Conservation (phyloP, 1,284 basidiomycete species). For the Cryptococcus depauperatus region DNA sequence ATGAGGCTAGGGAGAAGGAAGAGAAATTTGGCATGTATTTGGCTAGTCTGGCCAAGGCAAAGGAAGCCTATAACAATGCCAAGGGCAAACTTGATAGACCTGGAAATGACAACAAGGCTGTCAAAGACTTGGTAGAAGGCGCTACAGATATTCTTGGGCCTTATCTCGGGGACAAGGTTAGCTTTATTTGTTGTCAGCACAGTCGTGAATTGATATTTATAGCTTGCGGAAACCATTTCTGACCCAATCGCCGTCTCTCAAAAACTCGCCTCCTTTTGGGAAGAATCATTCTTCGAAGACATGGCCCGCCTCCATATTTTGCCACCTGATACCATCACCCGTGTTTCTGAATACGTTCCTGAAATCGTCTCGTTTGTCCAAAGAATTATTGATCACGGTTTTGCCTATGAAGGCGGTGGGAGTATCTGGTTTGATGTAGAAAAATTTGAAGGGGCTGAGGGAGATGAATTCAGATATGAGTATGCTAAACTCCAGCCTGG, state of each 20-base stretch:
- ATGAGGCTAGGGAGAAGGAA: slow-evolving; percentile 62
- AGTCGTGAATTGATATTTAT: slow-evolving; percentile 5
- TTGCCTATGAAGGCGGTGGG: slow-evolving; percentile 78
- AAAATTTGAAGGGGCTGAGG: slow-evolving; percentile 66
- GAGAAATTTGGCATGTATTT: slow-evolving; percentile 89
- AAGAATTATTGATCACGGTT: slow-evolving; percentile 78
- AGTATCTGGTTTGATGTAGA: slow-evolving; percentile 93
- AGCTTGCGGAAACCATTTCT: slow-evolving; percentile 72
- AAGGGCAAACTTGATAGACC: slow-evolving; percentile 40
- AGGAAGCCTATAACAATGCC: slow-evolving; percentile 31
- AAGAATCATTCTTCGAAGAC: slow-evolving; percentile 80
- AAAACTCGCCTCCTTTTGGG: slow-evolving; percentile 80
- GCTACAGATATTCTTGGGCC: slow-evolving; percentile 67
- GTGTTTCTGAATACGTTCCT: slow-evolving; percentile 94
- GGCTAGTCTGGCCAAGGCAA: slow-evolving; percentile 56
- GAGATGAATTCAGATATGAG: slow-evolving; percentile 53
- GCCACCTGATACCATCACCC: slow-evolving; percentile 81
- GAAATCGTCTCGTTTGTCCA: slow-evolving; percentile 89
- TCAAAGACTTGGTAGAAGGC: slow-evolving; percentile 59
- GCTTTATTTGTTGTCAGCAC: slow-evolving; percentile 12
- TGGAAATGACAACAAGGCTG: slow-evolving; percentile 46
- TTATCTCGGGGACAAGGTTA: slow-evolving; percentile 66
- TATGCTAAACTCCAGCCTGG: slow-evolving; percentile 97
- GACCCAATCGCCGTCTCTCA: slow-evolving; percentile 77
- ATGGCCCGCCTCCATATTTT: slow-evolving; percentile 83